phyloP scores from a whole-genome alignment of 192 early-diverging fungal genomes.

The Coemansia nantahalensis region DNA sequence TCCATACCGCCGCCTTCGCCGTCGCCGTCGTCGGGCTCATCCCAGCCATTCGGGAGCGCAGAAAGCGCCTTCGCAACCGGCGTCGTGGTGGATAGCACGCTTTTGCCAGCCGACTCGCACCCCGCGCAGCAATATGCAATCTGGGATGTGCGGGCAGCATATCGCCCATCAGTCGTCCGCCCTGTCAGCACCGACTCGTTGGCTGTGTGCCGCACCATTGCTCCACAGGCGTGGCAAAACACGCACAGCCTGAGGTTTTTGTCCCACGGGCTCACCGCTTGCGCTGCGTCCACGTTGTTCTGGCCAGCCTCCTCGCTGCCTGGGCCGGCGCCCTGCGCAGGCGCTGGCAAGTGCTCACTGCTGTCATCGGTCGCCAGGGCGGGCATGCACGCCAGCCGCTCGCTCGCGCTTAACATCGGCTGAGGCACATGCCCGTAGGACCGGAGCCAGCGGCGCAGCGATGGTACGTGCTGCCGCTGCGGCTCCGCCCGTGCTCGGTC shows the following conservation, averaged over 20 bases:
- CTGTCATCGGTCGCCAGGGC: too few species aligned
- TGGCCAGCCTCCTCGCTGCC: not conserved
- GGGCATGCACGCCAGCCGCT: constrained; percentile 8
- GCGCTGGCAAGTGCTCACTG: too few species aligned
- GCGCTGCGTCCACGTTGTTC: not conserved
- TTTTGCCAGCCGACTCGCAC: constrained; percentile 10
- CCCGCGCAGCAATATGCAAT: constrained; percentile 18
- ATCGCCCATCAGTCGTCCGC: not conserved
- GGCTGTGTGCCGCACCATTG: not conserved
- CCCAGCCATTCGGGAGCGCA: constrained; percentile 27
- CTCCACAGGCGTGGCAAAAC: constrained; percentile 20
- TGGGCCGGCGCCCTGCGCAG: constrained; percentile 6
- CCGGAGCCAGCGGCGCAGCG: constrained; percentile 27
- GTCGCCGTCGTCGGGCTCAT: constrained; percentile 13
- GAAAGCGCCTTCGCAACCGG: constrained; percentile 5
- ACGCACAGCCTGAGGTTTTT: too few species aligned
- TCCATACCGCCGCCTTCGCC: constrained; percentile 20
- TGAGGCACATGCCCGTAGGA: constrained; percentile 26
- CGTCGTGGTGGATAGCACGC: constrained; percentile 6
- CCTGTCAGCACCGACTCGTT: too few species aligned
- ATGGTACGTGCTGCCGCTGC: constrained; percentile 11
- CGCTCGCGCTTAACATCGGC: constrained; percentile 15
- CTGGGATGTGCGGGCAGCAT: not conserved
- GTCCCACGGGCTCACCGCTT: too few species aligned
- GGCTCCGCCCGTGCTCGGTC: not conserved